These are phyloP conservation scores for Kodamaea sp. DNA, from an alignment of 1,139 yeast species.

Conservation along the genomic window DNA sequence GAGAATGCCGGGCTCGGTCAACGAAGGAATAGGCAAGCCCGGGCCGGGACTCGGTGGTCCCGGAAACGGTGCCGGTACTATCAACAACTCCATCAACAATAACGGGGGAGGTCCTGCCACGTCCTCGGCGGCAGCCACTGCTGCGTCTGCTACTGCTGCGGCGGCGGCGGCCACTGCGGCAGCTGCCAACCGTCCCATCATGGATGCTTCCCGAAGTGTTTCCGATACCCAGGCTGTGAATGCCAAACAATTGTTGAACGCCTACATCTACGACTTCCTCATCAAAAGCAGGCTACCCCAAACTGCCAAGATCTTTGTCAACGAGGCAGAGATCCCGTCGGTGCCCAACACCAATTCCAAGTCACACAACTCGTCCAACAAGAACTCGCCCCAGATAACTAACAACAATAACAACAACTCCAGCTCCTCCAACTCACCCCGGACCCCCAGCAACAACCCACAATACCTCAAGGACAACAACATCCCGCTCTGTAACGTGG, in stretches of 20 bases:
- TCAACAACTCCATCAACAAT: background rate
- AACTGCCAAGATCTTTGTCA: slow-evolving; percentile 70
- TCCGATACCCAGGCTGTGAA: slow-evolving; percentile 55
- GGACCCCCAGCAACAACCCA: slow-evolving; percentile 17
- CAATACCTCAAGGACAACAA: slow-evolving; percentile 38
- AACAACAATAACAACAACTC: slow-evolving; percentile 5
- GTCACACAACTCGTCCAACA: slow-evolving; percentile 14
- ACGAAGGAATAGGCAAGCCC: slow-evolving; percentile 8
- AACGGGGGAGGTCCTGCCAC: background rate
- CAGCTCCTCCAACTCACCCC: slow-evolving; percentile 20
- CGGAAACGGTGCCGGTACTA: background rate
- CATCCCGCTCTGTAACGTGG: slow-evolving; percentile 51
- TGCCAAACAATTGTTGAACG: slow-evolving; percentile 71
- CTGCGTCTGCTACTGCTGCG: slow-evolving; percentile 9
- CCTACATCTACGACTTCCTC: slow-evolving; percentile 84
- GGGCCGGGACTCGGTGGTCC: too few species aligned
- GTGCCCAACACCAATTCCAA: slow-evolving; percentile 12
- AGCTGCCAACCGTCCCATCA: slow-evolving; percentile 15
- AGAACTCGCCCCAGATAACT: slow-evolving; percentile 22
- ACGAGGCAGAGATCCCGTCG: slow-evolving; percentile 65
- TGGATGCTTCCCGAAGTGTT: slow-evolving; percentile 29
- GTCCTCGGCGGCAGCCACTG: slow-evolving; percentile 7
- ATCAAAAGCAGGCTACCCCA: slow-evolving; percentile 70
- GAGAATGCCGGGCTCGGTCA: slow-evolving; percentile 27
- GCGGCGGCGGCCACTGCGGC: slow-evolving; percentile 11